phyloP scores from a whole-genome alignment of 164 flowering plant species.

The Warburgia ugandensis region DNA sequence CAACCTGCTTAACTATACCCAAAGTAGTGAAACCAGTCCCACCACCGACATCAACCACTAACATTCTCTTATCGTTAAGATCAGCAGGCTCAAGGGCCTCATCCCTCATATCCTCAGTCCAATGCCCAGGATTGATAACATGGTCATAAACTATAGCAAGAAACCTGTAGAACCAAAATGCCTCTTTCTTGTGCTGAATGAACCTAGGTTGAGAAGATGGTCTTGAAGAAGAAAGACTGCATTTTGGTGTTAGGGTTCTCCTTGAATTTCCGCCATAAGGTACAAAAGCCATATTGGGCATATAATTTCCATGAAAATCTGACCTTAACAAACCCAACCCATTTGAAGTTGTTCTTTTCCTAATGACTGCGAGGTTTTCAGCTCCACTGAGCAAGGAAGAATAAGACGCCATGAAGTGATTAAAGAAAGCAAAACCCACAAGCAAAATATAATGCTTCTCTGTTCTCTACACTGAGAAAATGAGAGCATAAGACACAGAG shows the following conservation, averaged over 20 bases:
- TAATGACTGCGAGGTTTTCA: constrained; percentile 31
- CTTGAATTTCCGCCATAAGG: constrained; percentile 17
- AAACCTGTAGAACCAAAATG: constrained; percentile 78
- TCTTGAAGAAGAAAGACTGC: constrained; percentile 49
- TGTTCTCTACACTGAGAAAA: background rate
- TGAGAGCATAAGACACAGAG: no score
- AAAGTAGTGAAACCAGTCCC: constrained; percentile 78
- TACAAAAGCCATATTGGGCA: constrained; percentile 27
- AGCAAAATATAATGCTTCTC: background rate
- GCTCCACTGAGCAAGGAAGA: constrained; percentile 59
- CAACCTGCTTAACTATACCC: constrained; percentile 73
- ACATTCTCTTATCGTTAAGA: constrained; percentile 40
- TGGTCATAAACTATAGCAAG: constrained; percentile 69
- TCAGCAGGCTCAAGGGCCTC: constrained; percentile 80
- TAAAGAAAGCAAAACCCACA: background rate
- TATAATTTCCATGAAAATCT: constrained; percentile 30
- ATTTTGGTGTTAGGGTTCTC: constrained; percentile 20
- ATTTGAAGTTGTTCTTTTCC: constrained; percentile 26
- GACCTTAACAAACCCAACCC: constrained; percentile 38
- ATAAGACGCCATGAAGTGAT: constrained; percentile 47
- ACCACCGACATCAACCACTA: constrained; percentile 79
- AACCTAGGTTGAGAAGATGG: constrained; percentile 71
- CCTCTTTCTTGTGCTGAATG: constrained; percentile 78
- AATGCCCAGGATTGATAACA: constrained; percentile 67
- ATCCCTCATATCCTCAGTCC: constrained; percentile 90